Percentiles rank a stretch among this genome's conserved stretches.
Evolutionary conservation across 306 rosid genomes (phyloP).

Genomic region (Rosa lucieae): DNA sequence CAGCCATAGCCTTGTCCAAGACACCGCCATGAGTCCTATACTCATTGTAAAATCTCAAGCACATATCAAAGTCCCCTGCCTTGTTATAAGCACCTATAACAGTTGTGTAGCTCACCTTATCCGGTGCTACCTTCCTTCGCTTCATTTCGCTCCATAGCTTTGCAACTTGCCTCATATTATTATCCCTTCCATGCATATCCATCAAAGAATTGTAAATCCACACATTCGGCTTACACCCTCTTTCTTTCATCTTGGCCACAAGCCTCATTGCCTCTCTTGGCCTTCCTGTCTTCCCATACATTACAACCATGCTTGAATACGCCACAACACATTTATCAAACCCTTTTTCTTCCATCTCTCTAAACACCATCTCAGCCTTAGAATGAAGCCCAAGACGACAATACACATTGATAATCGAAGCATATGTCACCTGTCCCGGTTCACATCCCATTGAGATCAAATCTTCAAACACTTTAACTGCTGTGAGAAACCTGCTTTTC

Average conservation of each 20-base stretch:
- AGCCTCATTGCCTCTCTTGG: constrained; percentile 51
- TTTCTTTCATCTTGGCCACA: constrained; percentile 76
- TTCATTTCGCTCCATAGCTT: constrained; percentile 77
- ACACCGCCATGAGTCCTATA: constrained; percentile 57
- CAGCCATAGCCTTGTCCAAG: constrained; percentile 68
- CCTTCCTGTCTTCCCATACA: constrained; percentile 69
- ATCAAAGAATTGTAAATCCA: constrained; percentile 78
- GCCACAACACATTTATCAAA: constrained; percentile 69
- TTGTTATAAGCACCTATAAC: constrained; percentile 60
- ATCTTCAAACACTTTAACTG: constrained; percentile 42
- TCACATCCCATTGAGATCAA: constrained; percentile 49
- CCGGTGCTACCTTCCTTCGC: constrained; percentile 62
- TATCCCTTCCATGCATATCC: constrained; percentile 70
- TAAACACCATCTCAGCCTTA: constrained; percentile 52
- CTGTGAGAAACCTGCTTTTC: constrained; percentile 47
- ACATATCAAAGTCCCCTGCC: constrained; percentile 50
- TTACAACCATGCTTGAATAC: constrained; percentile 69
- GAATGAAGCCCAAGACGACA: constrained; percentile 47
- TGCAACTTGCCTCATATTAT: constrained; percentile 61
- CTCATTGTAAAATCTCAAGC: constrained; percentile 47
- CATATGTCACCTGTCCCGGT: constrained; percentile 73
- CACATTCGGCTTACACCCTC: constrained; percentile 69
- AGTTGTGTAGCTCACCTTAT: constrained; percentile 66
- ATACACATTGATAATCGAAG: constrained; percentile 60
- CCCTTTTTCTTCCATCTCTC: constrained; percentile 66